Evolutionary conservation across 768 basidiomycete species (phyloP).

Genomic region (Zangia roseola): DNA sequence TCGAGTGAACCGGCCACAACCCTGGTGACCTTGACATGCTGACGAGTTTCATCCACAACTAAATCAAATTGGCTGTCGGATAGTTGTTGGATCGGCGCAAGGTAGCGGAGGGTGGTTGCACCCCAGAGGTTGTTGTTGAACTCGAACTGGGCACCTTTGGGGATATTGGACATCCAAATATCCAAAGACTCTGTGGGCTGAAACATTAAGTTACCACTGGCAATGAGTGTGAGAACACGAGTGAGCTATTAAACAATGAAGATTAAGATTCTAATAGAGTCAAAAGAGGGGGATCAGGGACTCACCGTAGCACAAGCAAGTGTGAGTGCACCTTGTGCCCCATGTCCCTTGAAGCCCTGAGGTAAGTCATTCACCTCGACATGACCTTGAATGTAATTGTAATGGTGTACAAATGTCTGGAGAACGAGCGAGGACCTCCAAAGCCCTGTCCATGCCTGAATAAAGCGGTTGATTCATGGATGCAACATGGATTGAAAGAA

Average conservation of each 20-base stretch:
- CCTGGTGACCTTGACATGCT: no score
- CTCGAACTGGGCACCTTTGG: conserved; percentile 5
- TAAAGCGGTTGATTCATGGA: not conserved
- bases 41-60: conserved; percentile 5
- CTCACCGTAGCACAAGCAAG: conserved; percentile 6
- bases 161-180: conserved; percentile 5
- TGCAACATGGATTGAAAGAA: not conserved
- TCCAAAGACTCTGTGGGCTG: not conserved
- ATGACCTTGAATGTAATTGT: conserved; percentile 8
- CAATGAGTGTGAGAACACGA: conserved; percentile 2
- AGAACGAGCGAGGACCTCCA: conserved; percentile 10
- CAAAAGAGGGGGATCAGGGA: not conserved
- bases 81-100: conserved; percentile 5
- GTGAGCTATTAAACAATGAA: conserved; percentile 2
- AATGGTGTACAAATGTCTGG: conserved; percentile 11
- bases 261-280: not conserved
- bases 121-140: conserved; percentile 13
- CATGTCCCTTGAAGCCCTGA: not conserved
- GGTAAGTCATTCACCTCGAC: conserved; percentile 4
- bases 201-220: conserved; percentile 1
- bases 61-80: conserved; percentile 2
- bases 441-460: conserved; percentile 2
- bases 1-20: no score
- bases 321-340: conserved; percentile 6
- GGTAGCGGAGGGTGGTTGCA: not conserved